Conservation (phyloP, 2,329 filamentous ascomycete genomes). For the Colletotrichum simmondsii region DNA sequence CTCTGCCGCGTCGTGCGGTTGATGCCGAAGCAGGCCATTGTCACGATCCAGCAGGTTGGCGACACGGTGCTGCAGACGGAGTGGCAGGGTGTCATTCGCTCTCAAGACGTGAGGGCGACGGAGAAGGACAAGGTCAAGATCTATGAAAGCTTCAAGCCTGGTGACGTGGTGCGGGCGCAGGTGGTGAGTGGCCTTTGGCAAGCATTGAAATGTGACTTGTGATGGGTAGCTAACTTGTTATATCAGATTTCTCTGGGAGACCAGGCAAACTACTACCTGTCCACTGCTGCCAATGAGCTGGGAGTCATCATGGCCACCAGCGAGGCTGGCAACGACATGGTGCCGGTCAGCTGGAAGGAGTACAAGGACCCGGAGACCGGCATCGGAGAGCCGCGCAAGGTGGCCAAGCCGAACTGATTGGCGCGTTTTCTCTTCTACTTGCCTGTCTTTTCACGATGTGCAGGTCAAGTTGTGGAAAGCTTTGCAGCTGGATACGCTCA, state of each 20-base stretch:
- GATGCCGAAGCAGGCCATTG: constrained; percentile 84
- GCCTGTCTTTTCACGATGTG: background rate
- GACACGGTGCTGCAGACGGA: constrained; percentile 78
- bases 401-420: constrained; percentile 87
- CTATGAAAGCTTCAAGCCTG: constrained; percentile 89
- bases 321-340: constrained; percentile 90
- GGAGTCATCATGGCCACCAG: constrained; percentile 94
- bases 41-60: constrained; percentile 87
- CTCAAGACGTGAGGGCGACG: constrained; percentile 92
- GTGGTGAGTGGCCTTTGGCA: constrained; percentile 68
- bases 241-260: constrained; percentile 86
- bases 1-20: constrained; percentile 89
- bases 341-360: constrained; percentile 94
- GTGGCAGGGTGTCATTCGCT: constrained; percentile 86
- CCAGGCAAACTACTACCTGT: constrained; percentile 95
- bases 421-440: background rate
- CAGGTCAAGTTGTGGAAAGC: background rate
- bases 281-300: constrained; percentile 88
- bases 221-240: constrained; percentile 22
- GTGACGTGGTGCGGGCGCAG: constrained; percentile 87
- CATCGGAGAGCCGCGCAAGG: constrained; percentile 83
- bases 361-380: constrained; percentile 88
- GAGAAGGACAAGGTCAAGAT: constrained; percentile 96
- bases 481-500: constrained; percentile 30
- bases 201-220: background rate